Percentiles rank a stretch among this genome's conserved stretches.
Conservation (phyloP, 106 monocot genomes). For the Agapanthus africanus region DNA sequence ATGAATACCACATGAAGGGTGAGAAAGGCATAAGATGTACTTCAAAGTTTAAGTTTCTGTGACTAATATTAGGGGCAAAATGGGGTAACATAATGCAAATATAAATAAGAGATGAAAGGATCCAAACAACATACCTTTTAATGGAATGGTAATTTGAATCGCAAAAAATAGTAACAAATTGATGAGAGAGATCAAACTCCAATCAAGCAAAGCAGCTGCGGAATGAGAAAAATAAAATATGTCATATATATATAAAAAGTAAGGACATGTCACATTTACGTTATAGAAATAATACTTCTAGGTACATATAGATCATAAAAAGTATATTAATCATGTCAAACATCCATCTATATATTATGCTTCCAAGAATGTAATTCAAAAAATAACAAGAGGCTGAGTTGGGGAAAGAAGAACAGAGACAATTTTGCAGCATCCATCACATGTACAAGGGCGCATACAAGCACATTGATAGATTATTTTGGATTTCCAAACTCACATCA, state of each 20-base stretch:
- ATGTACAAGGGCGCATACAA: not conserved
- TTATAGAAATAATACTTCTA: not conserved
- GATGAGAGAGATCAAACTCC: slow-evolving; percentile 78
- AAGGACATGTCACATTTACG: not conserved
- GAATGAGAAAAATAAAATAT: slow-evolving; percentile 4
- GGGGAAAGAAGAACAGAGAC: not conserved
- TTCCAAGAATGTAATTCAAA: not conserved
- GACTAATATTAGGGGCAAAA: too few species aligned
- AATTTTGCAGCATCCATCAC: not conserved
- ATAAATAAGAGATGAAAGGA: slow-evolving; percentile 1
- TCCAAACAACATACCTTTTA: slow-evolving; percentile 40
- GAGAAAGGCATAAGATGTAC: too few species aligned
- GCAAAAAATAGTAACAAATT: slow-evolving; percentile 61
- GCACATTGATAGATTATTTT: too few species aligned
- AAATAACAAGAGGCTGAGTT: not conserved
- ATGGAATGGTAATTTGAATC: slow-evolving; percentile 59
- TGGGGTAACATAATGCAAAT: slow-evolving; percentile 30
- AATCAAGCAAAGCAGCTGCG: slow-evolving; percentile 60
- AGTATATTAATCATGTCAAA: not conserved
- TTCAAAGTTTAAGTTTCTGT: too few species aligned
- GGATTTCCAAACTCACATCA: not conserved
- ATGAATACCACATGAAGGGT: too few species aligned
- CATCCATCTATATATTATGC: not conserved
- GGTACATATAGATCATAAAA: not conserved
- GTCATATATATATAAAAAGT: not conserved